Evolutionary conservation across 2,329 filamentous ascomycete genomes (phyloP).

Genomic region (Plenodomus biglobosus): DNA sequence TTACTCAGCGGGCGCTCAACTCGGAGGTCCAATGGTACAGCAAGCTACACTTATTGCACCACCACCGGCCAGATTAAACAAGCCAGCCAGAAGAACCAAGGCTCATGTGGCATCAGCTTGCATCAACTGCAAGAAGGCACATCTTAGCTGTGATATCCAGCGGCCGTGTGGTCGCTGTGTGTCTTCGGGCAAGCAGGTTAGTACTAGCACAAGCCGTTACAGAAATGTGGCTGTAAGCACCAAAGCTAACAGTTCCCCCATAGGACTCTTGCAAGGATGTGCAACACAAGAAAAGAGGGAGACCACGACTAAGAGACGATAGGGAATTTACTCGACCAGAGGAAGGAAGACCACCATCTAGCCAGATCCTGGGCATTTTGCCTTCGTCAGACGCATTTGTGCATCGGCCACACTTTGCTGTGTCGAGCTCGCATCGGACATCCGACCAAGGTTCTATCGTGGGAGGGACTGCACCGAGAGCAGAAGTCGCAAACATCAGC

Average conservation of each 20-base stretch:
- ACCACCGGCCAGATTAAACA: slow-evolving; percentile 32
- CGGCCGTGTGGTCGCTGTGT: slow-evolving; percentile 77
- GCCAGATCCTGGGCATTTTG: slow-evolving; percentile 28
- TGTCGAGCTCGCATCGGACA: slow-evolving; percentile 23
- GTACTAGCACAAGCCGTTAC: slow-evolving; percentile 17
- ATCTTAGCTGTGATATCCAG: slow-evolving; percentile 68
- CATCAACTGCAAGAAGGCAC: slow-evolving; percentile 81
- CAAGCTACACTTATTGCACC: slow-evolving; percentile 37
- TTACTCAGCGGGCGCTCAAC: slow-evolving; percentile 28
- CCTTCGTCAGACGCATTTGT: slow-evolving; percentile 23
- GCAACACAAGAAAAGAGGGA: slow-evolving; percentile 80
- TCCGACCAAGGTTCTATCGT: slow-evolving; percentile 28
- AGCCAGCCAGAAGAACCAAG: slow-evolving; percentile 58
- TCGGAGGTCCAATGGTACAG: slow-evolving; percentile 35
- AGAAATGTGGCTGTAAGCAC: background rate
- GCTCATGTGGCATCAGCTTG: slow-evolving; percentile 83
- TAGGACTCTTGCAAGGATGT: slow-evolving; percentile 79
- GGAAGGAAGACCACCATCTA: slow-evolving; percentile 30
- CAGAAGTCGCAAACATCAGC: slow-evolving; percentile 17
- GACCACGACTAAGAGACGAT: slow-evolving; percentile 71
- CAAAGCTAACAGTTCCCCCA: slow-evolving; percentile 8
- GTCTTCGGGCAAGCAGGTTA: slow-evolving; percentile 70
- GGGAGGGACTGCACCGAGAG: slow-evolving; percentile 19
- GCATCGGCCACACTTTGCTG: slow-evolving; percentile 25
- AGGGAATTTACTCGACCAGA: slow-evolving; percentile 38